These are phyloP conservation scores for Candida sp. DNA, from an alignment of 1,139 yeast genomes.

Conservation along the genomic window DNA sequence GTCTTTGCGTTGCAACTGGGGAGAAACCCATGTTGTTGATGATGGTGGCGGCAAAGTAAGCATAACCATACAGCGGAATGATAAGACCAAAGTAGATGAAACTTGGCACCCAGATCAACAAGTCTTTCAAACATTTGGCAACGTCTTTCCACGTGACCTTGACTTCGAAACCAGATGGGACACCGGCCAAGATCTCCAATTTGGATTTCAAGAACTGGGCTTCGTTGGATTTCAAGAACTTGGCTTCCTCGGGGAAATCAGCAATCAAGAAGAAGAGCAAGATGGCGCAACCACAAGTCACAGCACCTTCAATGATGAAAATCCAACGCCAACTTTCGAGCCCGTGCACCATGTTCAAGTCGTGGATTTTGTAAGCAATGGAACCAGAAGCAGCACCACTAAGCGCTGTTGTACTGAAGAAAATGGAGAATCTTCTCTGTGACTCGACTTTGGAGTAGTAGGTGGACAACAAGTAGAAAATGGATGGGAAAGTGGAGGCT, in stretches of 20 bases:
- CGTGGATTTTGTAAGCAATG: conserved; percentile 45
- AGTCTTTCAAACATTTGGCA: conserved; percentile 47
- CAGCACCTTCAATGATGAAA: conserved; percentile 72
- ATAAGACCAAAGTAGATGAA: conserved; percentile 65
- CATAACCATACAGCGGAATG: conserved; percentile 73
- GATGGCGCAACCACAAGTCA: conserved; percentile 64
- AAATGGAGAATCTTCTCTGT: conserved; percentile 69
- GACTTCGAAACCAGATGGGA: conserved; percentile 56
- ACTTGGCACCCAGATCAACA: conserved; percentile 57
- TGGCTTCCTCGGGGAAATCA: conserved; percentile 53
- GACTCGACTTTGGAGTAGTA: conserved; percentile 64
- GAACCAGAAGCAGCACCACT: conserved; percentile 50
- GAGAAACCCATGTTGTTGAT: conserved; percentile 61
- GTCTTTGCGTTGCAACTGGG: conserved; percentile 65
- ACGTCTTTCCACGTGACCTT: conserved; percentile 47
- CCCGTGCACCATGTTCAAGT: conserved; percentile 40
- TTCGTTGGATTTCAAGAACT: conserved; percentile 54
- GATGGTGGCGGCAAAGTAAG: conserved; percentile 71
- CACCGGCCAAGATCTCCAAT: conserved; percentile 55
- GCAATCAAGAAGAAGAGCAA: conserved; percentile 62
- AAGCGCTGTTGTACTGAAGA: conserved; percentile 53
- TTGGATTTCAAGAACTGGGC: conserved; percentile 54
- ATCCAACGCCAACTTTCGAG: conserved; percentile 74
- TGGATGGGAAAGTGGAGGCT: conserved; percentile 75
- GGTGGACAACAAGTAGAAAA: conserved; percentile 66